These are phyloP conservation scores for Pythium monospermum DNA, from an alignment of 352 stramenopile species.

Conservation along the genomic window DNA sequence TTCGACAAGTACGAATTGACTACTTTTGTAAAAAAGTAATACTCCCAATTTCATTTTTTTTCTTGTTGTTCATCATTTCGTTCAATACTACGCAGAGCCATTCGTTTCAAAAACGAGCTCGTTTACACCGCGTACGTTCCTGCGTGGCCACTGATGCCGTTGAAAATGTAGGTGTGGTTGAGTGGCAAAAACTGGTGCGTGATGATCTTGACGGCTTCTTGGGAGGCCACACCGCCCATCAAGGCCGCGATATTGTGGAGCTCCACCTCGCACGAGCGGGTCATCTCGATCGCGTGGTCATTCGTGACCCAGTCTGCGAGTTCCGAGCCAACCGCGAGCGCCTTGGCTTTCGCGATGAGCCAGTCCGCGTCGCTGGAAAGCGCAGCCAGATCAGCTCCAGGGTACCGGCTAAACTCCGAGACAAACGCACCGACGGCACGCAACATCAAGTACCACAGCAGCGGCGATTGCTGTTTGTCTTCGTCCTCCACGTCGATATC, in stretches of 20 bases:
- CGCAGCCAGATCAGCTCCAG: slow-evolving; percentile 61
- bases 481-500: slow-evolving; percentile 74
- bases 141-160: slow-evolving; percentile 89
- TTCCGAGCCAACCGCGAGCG: slow-evolving; percentile 21
- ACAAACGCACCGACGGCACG: slow-evolving; percentile 62
- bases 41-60: too few relatives aligned
- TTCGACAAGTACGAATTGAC: too few relatives aligned
- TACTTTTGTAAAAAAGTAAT: too few relatives aligned
- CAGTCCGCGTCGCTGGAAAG: slow-evolving; percentile 56
- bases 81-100: too few relatives aligned
- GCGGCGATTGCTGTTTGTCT: slow-evolving; percentile 84
- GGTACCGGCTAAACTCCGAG: slow-evolving; percentile 64
- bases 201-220: slow-evolving; percentile 98
- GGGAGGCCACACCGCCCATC: slow-evolving; percentile 94
- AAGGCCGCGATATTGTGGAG: slow-evolving; percentile 93
- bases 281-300: slow-evolving; percentile 89
- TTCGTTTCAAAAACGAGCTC: too few relatives aligned
- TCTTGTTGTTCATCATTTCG: too few relatives aligned
- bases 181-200: slow-evolving; percentile 97
- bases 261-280: slow-evolving; percentile 89
- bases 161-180: slow-evolving; percentile 98
- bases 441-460: slow-evolving; percentile 95
- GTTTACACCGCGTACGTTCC: slow-evolving; percentile 71
- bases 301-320: slow-evolving; percentile 49
- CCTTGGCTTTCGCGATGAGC: slow-evolving; percentile 49